A percentile compares a stretch with the other conserved stretches of the same genome.
Evolutionary conservation across 2,329 filamentous ascomycete species (phyloP).

Genomic region (Ophiostoma montium): DNA sequence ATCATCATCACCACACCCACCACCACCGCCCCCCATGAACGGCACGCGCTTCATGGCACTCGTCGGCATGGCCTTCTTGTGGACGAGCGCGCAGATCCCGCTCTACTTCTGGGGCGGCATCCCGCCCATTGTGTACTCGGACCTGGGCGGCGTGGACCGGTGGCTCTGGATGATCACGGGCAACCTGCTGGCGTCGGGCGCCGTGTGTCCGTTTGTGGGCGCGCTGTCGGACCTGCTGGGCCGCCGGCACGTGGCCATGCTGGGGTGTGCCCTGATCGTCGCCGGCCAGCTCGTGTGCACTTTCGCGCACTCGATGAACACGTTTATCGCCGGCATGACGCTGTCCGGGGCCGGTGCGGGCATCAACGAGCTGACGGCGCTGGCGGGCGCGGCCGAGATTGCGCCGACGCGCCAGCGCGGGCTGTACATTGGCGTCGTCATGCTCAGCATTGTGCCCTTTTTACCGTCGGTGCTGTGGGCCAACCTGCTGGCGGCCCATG

Average conservation of each 20-base stretch:
- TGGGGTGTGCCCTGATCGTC: conserved; percentile 38
- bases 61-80: conserved; percentile 18
- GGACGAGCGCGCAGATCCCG: conserved; percentile 18
- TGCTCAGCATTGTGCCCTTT: conserved; percentile 49
- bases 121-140: conserved; percentile 40
- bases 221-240: conserved; percentile 50
- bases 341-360: conserved; percentile 52
- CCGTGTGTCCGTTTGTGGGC: conserved; percentile 50
- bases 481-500: conserved; percentile 33
- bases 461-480: conserved; percentile 47
- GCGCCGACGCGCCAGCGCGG: conserved; percentile 51
- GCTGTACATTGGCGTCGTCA: conserved; percentile 44
- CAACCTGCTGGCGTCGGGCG: conserved; percentile 41
- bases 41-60: conserved; percentile 15
- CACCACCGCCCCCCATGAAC: conserved; percentile 3
- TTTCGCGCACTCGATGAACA: conserved; percentile 43
- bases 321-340: conserved; percentile 39
- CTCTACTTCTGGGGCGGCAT: conserved; percentile 25
- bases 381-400: conserved; percentile 54
- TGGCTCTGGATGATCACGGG: conserved; percentile 46
- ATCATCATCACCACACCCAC: too few relatives aligned
- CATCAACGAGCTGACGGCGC: conserved; percentile 52
- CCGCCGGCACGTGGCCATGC: conserved; percentile 42
- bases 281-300: conserved; percentile 46
- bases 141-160: conserved; percentile 44